Conservation (phyloP, 495 filamentous ascomycete species). For the Penicillium nucicola region DNA sequence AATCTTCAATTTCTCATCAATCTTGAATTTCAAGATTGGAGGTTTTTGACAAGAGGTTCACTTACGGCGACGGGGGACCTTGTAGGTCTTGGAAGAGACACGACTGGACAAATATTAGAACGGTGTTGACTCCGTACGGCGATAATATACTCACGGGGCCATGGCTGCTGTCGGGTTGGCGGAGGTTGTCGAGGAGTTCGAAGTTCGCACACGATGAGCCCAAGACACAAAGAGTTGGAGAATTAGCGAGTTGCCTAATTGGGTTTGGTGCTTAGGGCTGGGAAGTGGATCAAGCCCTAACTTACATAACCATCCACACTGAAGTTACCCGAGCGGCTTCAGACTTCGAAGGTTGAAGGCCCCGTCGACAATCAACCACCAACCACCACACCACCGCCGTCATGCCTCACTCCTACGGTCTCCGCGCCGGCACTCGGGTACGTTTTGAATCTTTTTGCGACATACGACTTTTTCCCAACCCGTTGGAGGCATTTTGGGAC, state of each 20-base stretch:
- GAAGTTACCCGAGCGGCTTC: constrained; percentile 1
- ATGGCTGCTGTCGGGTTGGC: constrained; percentile 37
- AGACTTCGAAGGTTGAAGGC: constrained; percentile 12
- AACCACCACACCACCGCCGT: constrained; percentile 50
- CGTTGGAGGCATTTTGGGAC: background rate
- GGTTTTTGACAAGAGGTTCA: constrained; percentile 13
- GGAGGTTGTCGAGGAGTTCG: constrained; percentile 6
- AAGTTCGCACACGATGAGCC: background rate
- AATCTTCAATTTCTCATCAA: constrained; percentile 11
- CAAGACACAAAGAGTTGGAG: constrained; percentile 3
- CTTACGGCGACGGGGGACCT: constrained; percentile 76
- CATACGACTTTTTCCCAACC: constrained; percentile 1
- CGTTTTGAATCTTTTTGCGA: constrained; percentile 24
- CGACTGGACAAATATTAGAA: constrained; percentile 44
- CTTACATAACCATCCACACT: constrained; percentile 9
- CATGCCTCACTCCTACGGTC: constrained; percentile 97
- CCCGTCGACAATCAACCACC: constrained; percentile 44
- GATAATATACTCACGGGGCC: constrained; percentile 49
- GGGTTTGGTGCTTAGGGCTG: too few relatives aligned
- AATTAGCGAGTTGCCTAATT: too few relatives aligned
- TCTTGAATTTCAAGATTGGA: constrained; percentile 6
- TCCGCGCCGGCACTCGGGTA: constrained; percentile 88
- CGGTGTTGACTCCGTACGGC: constrained; percentile 3
- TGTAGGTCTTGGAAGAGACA: constrained; percentile 97
- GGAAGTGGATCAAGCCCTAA: background rate